Evolutionary conservation across 1,284 basidiomycete genomes (phyloP).

Genomic region (Tilletia walkeri): DNA sequence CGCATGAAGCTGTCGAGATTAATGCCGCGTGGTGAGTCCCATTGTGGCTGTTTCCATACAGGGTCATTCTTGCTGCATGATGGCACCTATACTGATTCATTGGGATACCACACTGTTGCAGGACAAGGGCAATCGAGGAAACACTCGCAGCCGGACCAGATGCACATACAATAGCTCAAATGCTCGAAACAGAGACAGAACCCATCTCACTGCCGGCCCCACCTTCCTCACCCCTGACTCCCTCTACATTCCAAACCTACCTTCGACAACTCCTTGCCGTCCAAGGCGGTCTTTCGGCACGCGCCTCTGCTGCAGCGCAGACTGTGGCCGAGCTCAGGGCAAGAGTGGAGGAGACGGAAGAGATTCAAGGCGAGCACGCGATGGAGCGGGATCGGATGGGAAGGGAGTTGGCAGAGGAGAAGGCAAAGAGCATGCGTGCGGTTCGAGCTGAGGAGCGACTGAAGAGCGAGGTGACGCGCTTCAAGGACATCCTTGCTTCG

Average conservation of each 20-base stretch:
- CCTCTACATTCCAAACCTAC: not conserved
- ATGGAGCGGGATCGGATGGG: slow-evolving; percentile 29
- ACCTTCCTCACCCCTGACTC: not conserved
- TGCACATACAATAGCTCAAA: slow-evolving; percentile 23
- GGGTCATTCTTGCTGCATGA: not conserved
- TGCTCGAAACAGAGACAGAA: not conserved
- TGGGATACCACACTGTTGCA: not conserved
- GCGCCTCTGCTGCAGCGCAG: not conserved
- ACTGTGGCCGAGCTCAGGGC: slow-evolving; percentile 19
- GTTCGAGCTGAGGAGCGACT: slow-evolving; percentile 23
- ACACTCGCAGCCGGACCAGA: slow-evolving; percentile 22
- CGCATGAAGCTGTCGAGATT: slow-evolving; percentile 35
- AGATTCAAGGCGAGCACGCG: slow-evolving; percentile 35
- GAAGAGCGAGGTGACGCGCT: slow-evolving; percentile 33
- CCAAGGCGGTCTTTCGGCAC: not conserved
- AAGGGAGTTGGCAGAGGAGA: slow-evolving; percentile 39
- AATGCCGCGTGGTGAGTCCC: slow-evolving; percentile 29
- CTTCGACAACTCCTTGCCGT: not conserved
- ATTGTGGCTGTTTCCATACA: too few relatives aligned
- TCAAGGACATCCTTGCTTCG: slow-evolving; percentile 33
- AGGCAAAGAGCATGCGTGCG: slow-evolving; percentile 29
- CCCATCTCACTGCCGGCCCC: not conserved
- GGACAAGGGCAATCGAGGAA: slow-evolving; percentile 16
- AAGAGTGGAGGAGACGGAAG: slow-evolving; percentile 31
- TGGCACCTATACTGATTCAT: too few relatives aligned